These are phyloP conservation scores for Leccinum pseudoinsigne DNA, from an alignment of 1,284 basidiomycete species.

Conservation along the genomic window DNA sequence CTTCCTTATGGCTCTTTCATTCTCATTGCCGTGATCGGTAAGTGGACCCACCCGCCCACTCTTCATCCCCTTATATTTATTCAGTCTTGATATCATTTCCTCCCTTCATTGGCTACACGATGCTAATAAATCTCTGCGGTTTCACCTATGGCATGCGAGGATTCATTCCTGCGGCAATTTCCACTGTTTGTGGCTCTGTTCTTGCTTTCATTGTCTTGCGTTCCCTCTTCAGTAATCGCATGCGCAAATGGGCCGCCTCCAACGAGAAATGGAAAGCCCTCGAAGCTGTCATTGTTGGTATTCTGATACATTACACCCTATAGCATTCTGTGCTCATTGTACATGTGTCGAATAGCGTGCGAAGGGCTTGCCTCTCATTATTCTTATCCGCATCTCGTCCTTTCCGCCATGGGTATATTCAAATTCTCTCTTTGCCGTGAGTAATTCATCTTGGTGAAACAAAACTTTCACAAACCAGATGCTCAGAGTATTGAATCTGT, in stretches of 20 bases:
- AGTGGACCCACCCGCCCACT: slow-evolving; percentile 21
- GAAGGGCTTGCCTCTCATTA: slow-evolving; percentile 74
- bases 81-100: slow-evolving; percentile 72
- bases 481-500: slow-evolving; percentile 71
- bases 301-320: slow-evolving; percentile 5
- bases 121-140: slow-evolving; percentile 64
- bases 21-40: slow-evolving; percentile 54
- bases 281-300: slow-evolving; percentile 69
- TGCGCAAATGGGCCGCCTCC: slow-evolving; percentile 57
- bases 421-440: slow-evolving; percentile 74
- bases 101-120: slow-evolving; percentile 77
- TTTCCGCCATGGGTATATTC: slow-evolving; percentile 85
- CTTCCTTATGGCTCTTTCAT: slow-evolving; percentile 63
- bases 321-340: slow-evolving; percentile 4
- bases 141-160: slow-evolving; percentile 82
- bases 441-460: slow-evolving; percentile 27
- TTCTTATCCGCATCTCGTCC: slow-evolving; percentile 79
- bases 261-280: slow-evolving; percentile 78
- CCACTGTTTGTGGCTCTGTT: slow-evolving; percentile 66
- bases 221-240: slow-evolving; percentile 53
- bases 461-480: slow-evolving; percentile 4
- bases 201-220: slow-evolving; percentile 65
- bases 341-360: slow-evolving; percentile 44
- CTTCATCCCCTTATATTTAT: slow-evolving; percentile 12
- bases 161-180: slow-evolving; percentile 61